A percentile compares a stretch with the other conserved stretches of the same genome.
Conservation (phyloP, 345 rosid genomes). For the Citrus medica region DNA sequence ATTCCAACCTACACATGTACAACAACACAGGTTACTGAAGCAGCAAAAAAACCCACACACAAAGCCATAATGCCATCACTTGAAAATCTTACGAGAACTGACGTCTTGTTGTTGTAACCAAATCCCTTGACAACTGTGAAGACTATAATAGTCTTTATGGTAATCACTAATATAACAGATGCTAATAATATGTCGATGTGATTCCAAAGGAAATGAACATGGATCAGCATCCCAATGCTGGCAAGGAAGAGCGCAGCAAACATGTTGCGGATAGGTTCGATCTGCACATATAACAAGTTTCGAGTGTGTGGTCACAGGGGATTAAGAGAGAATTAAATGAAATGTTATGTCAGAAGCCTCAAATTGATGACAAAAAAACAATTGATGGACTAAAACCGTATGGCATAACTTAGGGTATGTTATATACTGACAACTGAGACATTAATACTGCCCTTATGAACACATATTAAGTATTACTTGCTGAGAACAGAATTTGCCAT, state of each 20-base stretch:
- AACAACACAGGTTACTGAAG: slow-evolving; percentile 10
- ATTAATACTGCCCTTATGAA: not conserved
- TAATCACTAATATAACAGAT: slow-evolving; percentile 69
- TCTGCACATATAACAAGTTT: slow-evolving; percentile 29
- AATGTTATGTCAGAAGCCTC: not conserved
- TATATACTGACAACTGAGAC: not conserved
- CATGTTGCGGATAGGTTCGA: slow-evolving; percentile 82
- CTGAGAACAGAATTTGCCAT: not conserved
- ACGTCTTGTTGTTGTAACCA: slow-evolving; percentile 79
- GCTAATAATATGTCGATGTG: slow-evolving; percentile 83
- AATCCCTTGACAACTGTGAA: slow-evolving; percentile 70
- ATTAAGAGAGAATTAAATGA: not conserved
- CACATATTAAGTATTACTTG: not conserved
- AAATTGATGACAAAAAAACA: not conserved
- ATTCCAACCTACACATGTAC: slow-evolving; percentile 61
- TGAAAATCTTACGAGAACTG: slow-evolving; percentile 65
- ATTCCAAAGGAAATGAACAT: slow-evolving; percentile 87
- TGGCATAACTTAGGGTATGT: not conserved
- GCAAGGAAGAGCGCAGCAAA: slow-evolving; percentile 91
- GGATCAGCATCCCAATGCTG: slow-evolving; percentile 87
- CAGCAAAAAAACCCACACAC: not conserved
- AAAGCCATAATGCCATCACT: not conserved
- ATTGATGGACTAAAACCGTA: not conserved
- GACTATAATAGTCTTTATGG: slow-evolving; percentile 61
- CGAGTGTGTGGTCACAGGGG: not conserved